phyloP scores from a whole-genome alignment of 2,329 filamentous ascomycete species.

The Claviceps maximensis region DNA sequence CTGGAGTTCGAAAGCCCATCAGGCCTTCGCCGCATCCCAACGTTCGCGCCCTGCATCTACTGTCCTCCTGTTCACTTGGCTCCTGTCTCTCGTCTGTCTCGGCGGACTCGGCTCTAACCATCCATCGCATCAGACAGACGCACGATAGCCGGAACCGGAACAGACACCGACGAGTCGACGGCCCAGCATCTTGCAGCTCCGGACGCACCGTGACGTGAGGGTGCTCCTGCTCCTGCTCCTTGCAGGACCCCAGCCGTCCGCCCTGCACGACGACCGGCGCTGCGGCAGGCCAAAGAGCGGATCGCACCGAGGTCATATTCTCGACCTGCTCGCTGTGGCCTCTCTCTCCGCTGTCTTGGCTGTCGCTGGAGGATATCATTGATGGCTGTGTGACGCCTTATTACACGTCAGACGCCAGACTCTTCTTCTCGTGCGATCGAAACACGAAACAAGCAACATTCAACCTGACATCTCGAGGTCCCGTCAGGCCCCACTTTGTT shows the following conservation, averaged over 20 bases:
- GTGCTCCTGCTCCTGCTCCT: neutral
- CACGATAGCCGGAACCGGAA: neutral
- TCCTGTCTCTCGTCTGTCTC: neutral
- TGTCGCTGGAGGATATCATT: neutral
- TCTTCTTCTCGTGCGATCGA: too few relatives aligned
- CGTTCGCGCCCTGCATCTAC: neutral
- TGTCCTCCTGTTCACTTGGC: neutral
- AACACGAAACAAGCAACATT: too few relatives aligned
- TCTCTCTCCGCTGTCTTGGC: neutral
- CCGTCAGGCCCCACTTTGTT: too few relatives aligned
- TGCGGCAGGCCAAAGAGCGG: neutral
- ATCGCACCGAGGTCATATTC: neutral
- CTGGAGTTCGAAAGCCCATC: too few relatives aligned
- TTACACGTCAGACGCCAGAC: too few relatives aligned
- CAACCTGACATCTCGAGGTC: too few relatives aligned
- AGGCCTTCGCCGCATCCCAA: neutral
- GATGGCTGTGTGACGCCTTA: neutral
- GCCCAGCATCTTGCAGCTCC: neutral
- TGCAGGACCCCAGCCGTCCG: neutral
- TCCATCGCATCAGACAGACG: neutral
- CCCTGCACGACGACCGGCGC: neutral
- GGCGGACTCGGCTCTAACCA: neutral
- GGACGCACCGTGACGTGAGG: neutral
- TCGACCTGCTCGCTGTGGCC: too few relatives aligned
- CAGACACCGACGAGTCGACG: neutral